These are phyloP conservation scores for Warburgia ugandensis DNA, from an alignment of 164 flowering plant genomes.

Conservation along the genomic window DNA sequence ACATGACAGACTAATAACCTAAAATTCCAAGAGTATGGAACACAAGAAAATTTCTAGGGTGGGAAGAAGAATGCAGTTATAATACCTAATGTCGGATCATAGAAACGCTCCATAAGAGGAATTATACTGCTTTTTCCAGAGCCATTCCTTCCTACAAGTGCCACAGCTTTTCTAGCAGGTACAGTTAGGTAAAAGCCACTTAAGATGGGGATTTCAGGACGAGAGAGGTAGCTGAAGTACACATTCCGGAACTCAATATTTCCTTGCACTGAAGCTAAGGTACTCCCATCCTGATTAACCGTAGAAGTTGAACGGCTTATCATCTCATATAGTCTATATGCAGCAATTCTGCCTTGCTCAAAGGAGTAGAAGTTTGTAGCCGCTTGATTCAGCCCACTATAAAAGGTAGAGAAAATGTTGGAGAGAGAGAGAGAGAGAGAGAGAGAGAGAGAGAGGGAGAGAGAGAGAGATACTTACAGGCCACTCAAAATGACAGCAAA, in stretches of 20 bases:
- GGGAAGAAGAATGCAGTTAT: no score
- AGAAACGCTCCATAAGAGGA: constrained; percentile 97
- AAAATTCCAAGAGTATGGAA: background rate
- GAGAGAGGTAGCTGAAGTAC: constrained; percentile 90
- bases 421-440: no score
- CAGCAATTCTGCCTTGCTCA: constrained; percentile 99
- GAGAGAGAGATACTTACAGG: constrained; percentile 56
- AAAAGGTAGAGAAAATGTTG: constrained; percentile 11
- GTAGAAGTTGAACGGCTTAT: constrained; percentile 88
- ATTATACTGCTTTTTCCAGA: constrained; percentile 98
- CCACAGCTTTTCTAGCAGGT: constrained; percentile 91
- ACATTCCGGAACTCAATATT: constrained; percentile 96
- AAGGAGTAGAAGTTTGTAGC: constrained; percentile 98
- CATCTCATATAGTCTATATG: constrained; percentile 96
- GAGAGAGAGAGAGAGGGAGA: constrained; percentile 29
- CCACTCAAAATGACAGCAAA: constrained; percentile 95
- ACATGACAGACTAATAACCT: background rate
- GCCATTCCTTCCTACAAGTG: constrained; percentile 97
- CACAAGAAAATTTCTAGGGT: no score
- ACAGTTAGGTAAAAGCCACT: constrained; percentile 93
- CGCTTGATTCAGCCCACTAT: constrained; percentile 96
- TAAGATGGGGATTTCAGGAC: constrained; percentile 95
- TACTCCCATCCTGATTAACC: constrained; percentile 66
- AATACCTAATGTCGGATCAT: constrained; percentile 97
- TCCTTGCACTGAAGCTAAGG: constrained; percentile 64